Evolutionary conservation across 371 early-diverging fungal genomes (phyloP), one percentile per base, ranked within the genome.

Genomic region (Mortierella polycephala): DNA sequence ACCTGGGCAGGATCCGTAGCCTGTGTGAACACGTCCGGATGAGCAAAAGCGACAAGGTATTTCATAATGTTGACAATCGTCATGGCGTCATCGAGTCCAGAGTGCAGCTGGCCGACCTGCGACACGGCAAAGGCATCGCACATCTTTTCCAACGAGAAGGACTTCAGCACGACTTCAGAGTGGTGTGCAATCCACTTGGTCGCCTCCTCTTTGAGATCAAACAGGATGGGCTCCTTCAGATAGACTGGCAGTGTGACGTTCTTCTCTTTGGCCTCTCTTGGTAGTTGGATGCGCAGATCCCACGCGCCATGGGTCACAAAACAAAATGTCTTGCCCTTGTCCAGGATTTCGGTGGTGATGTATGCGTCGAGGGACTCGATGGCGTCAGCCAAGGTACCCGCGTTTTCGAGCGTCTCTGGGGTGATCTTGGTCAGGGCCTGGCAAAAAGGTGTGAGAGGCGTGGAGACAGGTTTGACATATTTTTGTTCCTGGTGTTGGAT

Each of bases 221-320:
- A 94, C 82, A 92, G 89, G 41, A 87, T 83, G 60, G 87, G 84
- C 52, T 85, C 85, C 13, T 83, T 77, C 21, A 92, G 82, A 56
- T 91, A 91, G 8, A 66, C 64, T 2, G 92, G 89, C 9, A 94
- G 67, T 8, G 82, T 76, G n/a, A 94, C 83, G 8, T 80, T 75
- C 76, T 94, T 94, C 61, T 91, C 91, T 40, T 86, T 77, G 14
- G 91, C 87, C 71, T 94, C 93, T 10, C 92, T 82, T n/a, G 87
- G 85, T 1, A 94, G 74, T 68, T 93, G 92, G 67, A 89, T 91
- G 40, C 92, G 88, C 52, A 94, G 74, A 40, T 89, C 88, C 91
- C 91, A 90, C 5, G 90, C 92, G 14, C 92, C 92, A 74, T 93
- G 93, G 0, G 92, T 90, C 12, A 91, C 90, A 71, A 94, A 91